Percentiles rank a stretch among this genome's conserved stretches.
These are phyloP conservation scores for Pleurotus citrinopileatus DNA, from an alignment of 768 basidiomycete genomes.

Conservation along the genomic window DNA sequence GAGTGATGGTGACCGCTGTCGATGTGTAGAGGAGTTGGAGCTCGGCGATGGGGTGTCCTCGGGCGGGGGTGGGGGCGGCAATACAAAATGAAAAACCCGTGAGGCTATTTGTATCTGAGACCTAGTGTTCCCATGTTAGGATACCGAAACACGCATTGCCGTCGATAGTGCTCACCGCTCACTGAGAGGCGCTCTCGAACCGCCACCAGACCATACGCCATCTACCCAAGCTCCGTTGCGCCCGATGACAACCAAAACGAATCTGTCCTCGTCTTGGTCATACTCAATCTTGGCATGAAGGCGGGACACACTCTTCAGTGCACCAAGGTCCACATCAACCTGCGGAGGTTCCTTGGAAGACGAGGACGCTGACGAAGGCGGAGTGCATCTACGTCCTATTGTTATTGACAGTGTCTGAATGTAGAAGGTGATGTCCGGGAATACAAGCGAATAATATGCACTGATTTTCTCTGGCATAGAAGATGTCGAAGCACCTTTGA, in stretches of 20 bases:
- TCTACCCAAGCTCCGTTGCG: constrained; percentile 98
- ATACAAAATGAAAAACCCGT: constrained; percentile 93
- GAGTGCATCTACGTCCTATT: constrained; percentile 86
- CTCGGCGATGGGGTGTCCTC: constrained; percentile 82
- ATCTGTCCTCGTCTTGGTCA: constrained; percentile 85
- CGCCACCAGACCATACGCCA: constrained; percentile 91
- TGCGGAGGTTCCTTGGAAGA: constrained; percentile 56
- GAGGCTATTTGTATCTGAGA: constrained; percentile 97
- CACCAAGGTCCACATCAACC: constrained; percentile 90
- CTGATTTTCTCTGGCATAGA: constrained; percentile 73
- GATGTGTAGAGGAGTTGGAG: constrained; percentile 65
- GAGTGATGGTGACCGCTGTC: constrained; percentile 74
- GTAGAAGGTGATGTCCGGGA: constrained; percentile 94
- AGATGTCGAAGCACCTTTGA: constrained; percentile 24
- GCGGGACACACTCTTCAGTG: constrained; percentile 96
- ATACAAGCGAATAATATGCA: constrained; percentile 92
- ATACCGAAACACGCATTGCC: constrained; percentile 12
- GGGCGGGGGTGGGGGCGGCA: constrained; percentile 81
- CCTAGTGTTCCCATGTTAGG: constrained; percentile 36
- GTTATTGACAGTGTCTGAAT: constrained; percentile 93
- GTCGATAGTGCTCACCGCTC: constrained; percentile 57
- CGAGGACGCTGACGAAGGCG: constrained; percentile 47
- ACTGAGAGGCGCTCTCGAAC: constrained; percentile 79
- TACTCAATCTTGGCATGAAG: constrained; percentile 95
- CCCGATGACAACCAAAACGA: constrained; percentile 89